A percentile compares a stretch with the other conserved stretches of the same genome.
Conservation (phyloP, 768 basidiomycete species). For the Lentinus brumalis region DNA sequence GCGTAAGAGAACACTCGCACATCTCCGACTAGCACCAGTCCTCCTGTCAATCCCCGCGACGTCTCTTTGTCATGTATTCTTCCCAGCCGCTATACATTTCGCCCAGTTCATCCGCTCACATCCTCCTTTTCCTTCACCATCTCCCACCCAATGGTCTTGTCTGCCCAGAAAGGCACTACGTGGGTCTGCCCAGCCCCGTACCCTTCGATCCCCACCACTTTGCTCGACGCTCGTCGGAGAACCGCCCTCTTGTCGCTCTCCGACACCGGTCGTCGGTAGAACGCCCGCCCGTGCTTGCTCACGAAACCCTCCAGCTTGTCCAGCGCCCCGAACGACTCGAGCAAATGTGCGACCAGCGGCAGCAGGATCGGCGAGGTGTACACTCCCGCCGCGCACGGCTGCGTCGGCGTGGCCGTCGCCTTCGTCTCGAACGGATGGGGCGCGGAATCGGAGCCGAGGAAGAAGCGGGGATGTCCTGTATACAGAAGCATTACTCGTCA, state of each 20-base stretch:
- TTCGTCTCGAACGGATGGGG: slow-evolving; percentile 80
- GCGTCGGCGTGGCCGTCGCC: slow-evolving; percentile 65
- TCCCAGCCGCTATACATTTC: background rate
- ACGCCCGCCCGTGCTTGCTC: slow-evolving; percentile 73
- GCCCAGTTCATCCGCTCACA: background rate
- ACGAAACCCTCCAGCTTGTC: slow-evolving; percentile 82
- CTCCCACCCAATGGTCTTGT: slow-evolving; percentile 77
- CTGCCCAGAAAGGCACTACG: slow-evolving; percentile 88
- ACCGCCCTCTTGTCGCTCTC: slow-evolving; percentile 40
- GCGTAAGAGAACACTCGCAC: background rate
- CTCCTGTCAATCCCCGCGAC: background rate
- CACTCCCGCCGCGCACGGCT: slow-evolving; percentile 90
- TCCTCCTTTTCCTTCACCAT: slow-evolving; percentile 18
- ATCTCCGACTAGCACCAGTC: background rate
- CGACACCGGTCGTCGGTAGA: slow-evolving; percentile 56
- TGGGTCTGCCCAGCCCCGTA: slow-evolving; percentile 38
- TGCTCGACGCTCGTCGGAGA: slow-evolving; percentile 43
- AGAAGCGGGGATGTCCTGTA: slow-evolving; percentile 89
- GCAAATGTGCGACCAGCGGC: slow-evolving; percentile 84
- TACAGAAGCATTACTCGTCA: background rate
- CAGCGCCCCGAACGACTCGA: slow-evolving; percentile 86
- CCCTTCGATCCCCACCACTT: slow-evolving; percentile 45
- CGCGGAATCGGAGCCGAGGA: slow-evolving; percentile 96
- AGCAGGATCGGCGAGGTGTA: slow-evolving; percentile 94
- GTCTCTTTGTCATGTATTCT: background rate